Base-by-base conservation (phyloP, 2,329 filamentous ascomycete genomes). In the Fusarium temperatum region DNA sequence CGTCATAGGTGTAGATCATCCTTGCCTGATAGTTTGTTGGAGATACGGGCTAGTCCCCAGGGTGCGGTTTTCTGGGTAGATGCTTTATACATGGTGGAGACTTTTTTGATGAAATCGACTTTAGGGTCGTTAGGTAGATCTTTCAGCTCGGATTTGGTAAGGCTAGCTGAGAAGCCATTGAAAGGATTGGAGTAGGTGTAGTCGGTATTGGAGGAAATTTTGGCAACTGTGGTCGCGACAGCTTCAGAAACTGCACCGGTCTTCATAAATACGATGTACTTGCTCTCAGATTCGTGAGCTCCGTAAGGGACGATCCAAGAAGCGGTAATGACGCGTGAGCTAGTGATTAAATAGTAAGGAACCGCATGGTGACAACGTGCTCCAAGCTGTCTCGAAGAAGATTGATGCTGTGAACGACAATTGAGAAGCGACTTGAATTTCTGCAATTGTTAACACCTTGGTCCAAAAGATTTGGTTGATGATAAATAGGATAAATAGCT, bases 191-290 rank as follows among this genome's bases (percentile, higher is more conserved):
- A 28, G 14, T 48, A 36, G 8, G 30, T 58, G 5, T 18, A 36
- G 7, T 36, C 30, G 0, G 39, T 1, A 13, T 18, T 20, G 1
- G n/a, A 58, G 1, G n/a, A 10, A 36, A 28, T 17, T 12, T 4
- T 18, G 0, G 55, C 14, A 32, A 36, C 17, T 2, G 9, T 35
- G 12, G 8, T 26, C 6, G 8, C 2, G n/a, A 48, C n/a, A 0
- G 39, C 7, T 32, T 35, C 8, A 6, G 39, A 8, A 24, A 12
- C n/a, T 2, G 22, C 12, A 4, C 9, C 3, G 13, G 22, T 17
- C 13, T 56, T 22, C 17, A 6, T 24, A 6, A 26, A 3, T 2
- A 56, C 9, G 6, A 35, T 35, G 22, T 35, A 22, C 15, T 44
- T 56, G 9, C 9, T 44, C 28, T 44, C 38, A 4, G 17, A 8